These are phyloP conservation scores for Alternaria triticina DNA, from an alignment of 2,329 filamentous ascomycete species.

Conservation along the genomic window DNA sequence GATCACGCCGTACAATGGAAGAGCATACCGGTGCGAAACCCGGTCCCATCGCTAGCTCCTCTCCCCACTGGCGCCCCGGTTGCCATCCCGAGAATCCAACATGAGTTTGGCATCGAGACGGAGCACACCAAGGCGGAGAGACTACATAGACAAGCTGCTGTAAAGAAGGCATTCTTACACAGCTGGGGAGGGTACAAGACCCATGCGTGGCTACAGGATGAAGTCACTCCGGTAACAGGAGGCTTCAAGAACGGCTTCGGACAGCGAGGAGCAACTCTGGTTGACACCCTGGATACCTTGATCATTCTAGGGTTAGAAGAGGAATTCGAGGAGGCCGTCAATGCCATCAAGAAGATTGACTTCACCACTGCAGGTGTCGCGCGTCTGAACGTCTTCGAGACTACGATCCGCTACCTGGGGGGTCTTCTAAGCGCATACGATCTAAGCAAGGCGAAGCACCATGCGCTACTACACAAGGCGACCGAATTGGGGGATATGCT, in stretches of 20 bases:
- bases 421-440: conserved; percentile 49
- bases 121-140: conserved; percentile 40
- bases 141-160: conserved; percentile 38
- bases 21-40: conserved; percentile 37
- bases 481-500: conserved; percentile 53
- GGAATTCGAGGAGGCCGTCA: conserved; percentile 63
- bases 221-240: conserved; percentile 59
- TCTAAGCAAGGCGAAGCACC: conserved; percentile 44
- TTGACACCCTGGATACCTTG: conserved; percentile 67
- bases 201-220: conserved; percentile 61
- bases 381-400: conserved; percentile 49
- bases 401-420: conserved; percentile 49
- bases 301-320: conserved; percentile 66
- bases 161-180: conserved; percentile 47
- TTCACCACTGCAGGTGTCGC: conserved; percentile 54
- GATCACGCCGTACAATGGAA: conserved; percentile 44
- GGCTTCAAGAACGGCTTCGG: conserved; percentile 58
- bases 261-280: conserved; percentile 64
- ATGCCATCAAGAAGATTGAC: conserved; percentile 60
- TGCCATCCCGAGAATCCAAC: conserved; percentile 47
- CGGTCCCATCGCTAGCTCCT: conserved; percentile 38
- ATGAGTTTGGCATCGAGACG: conserved; percentile 45
- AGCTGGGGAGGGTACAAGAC: conserved; percentile 59
- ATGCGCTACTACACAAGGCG: conserved; percentile 48
- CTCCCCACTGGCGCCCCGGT: conserved; percentile 40